Conservation (phyloP, 73 alveolate genomes). For the Paramecium caudatum region DNA sequence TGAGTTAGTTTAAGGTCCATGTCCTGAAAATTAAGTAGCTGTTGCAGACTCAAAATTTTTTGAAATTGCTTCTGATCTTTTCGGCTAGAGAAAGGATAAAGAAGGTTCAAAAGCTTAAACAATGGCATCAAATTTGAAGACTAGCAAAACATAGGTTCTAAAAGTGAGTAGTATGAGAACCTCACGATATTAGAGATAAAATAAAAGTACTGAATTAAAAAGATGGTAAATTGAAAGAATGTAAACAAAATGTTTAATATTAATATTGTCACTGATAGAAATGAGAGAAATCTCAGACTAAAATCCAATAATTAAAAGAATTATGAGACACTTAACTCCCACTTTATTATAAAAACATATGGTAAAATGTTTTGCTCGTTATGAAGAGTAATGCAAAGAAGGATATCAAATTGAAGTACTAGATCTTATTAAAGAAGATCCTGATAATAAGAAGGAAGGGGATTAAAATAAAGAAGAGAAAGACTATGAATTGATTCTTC, state of each 20-base stretch:
- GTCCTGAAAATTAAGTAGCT: constrained; percentile 78
- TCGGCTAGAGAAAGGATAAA: constrained; percentile 61
- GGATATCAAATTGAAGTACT: constrained; percentile 59
- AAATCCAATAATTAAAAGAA: constrained; percentile 74
- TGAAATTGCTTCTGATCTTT: constrained; percentile 78
- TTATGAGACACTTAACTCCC: constrained; percentile 77
- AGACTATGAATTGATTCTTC: constrained; percentile 47
- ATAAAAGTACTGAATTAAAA: constrained; percentile 43
- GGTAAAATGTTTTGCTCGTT: constrained; percentile 61
- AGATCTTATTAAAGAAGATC: constrained; percentile 45
- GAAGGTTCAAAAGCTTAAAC: constrained; percentile 27
- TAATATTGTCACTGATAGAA: constrained; percentile 72
- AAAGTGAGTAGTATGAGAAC: not conserved
- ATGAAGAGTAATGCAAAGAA: constrained; percentile 62
- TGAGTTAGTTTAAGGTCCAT: constrained; percentile 82
- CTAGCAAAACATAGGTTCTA: not conserved
- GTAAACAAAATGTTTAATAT: constrained; percentile 77
- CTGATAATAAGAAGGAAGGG: constrained; percentile 41
- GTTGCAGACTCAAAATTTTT: constrained; percentile 77
- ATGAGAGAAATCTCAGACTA: constrained; percentile 74
- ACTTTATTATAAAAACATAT: constrained; percentile 72
- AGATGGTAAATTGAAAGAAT: constrained; percentile 78
- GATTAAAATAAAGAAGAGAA: constrained; percentile 46
- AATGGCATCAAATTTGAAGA: not conserved
- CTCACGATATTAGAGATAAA: not conserved